Evolutionary conservation across 1,139 yeast species (phyloP).

Genomic region (Saccharomycopsis hybrid): DNA sequence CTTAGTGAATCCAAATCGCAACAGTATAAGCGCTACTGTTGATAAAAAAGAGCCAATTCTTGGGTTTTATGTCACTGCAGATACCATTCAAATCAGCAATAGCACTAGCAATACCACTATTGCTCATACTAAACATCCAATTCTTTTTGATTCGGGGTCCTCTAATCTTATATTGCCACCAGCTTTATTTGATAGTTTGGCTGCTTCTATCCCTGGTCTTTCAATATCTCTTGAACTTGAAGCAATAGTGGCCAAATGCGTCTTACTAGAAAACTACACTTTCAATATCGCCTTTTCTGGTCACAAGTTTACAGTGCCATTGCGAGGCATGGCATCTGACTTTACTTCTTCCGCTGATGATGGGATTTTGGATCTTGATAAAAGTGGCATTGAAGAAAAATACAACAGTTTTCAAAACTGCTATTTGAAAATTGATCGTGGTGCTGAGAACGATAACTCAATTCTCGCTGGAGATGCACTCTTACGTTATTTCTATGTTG

Average conservation of each 20-base stretch:
- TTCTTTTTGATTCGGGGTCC: constrained; percentile 8
- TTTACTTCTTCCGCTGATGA: no score
- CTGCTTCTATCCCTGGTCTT: no score
- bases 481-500: constrained; percentile 14
- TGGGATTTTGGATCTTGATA: no score
- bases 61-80: no score
- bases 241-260: no score
- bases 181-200: no score
- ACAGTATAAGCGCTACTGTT: not conserved
- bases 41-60: no score
- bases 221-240: no score
- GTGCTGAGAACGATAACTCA: not conserved
- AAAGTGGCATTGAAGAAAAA: not conserved
- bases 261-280: not conserved
- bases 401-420: not conserved
- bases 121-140: constrained; percentile 4
- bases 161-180: constrained; percentile 1
- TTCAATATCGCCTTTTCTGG: not conserved
- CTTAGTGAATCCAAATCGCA: constrained; percentile 7
- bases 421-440: constrained; percentile 3
- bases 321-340: not conserved
- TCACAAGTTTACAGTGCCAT: not conserved
- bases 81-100: no score
- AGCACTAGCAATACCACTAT: not conserved
- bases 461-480: constrained; percentile 16